Evolutionary conservation across 2,329 filamentous ascomycete genomes (phyloP).

Genomic region (Microcera coccophila): DNA sequence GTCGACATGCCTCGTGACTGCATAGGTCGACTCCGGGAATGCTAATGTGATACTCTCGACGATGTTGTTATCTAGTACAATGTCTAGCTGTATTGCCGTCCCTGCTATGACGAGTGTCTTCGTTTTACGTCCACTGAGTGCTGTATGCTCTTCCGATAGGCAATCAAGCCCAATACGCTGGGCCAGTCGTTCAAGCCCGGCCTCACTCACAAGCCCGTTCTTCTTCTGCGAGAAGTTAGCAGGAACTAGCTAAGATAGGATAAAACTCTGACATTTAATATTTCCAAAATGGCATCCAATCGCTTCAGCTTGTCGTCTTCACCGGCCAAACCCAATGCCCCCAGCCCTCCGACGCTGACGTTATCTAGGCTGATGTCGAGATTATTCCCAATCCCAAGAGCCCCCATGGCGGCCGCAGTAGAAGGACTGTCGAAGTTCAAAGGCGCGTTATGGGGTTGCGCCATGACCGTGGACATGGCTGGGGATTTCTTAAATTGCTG

Average conservation of each 20-base stretch:
- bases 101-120: constrained; percentile 60
- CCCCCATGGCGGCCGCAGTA: constrained; percentile 58
- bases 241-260: neutral
- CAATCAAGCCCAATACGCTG: constrained; percentile 63
- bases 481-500: constrained; percentile 63
- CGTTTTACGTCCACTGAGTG: constrained; percentile 45
- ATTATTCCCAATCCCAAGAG: constrained; percentile 46
- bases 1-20: constrained; percentile 56
- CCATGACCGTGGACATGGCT: constrained; percentile 46
- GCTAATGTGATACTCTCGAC: constrained; percentile 60
- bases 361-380: constrained; percentile 53
- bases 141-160: constrained; percentile 53
- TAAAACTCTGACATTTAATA: constrained; percentile 44
- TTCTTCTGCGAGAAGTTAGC: constrained; percentile 31
- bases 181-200: constrained; percentile 68
- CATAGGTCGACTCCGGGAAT: constrained; percentile 57
- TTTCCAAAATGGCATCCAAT: constrained; percentile 49
- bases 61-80: constrained; percentile 58
- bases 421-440: constrained; percentile 63
- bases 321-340: constrained; percentile 40
- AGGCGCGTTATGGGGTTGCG: constrained; percentile 40
- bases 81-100: constrained; percentile 57
- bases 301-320: constrained; percentile 55
- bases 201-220: constrained; percentile 67
- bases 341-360: constrained; percentile 47